A percentile compares a stretch with the other conserved stretches of the same genome.
These are phyloP conservation scores for Naematelia aurantialba DNA, from an alignment of 768 basidiomycete genomes.

Conservation along the genomic window DNA sequence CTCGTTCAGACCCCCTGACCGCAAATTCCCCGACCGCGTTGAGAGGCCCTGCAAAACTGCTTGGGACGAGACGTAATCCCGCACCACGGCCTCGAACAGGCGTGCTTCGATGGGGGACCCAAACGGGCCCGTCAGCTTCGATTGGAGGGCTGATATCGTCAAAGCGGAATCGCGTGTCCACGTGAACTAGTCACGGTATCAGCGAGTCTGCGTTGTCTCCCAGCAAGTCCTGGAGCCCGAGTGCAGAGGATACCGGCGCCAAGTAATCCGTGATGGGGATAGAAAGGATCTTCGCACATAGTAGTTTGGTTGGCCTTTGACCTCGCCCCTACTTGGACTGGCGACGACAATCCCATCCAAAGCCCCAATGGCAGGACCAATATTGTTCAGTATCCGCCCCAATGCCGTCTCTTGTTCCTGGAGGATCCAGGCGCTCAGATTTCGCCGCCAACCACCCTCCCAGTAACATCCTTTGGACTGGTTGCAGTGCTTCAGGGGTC, in stretches of 20 bases:
- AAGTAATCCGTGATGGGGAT: neutral
- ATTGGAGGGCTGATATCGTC: slow-evolving; percentile 37
- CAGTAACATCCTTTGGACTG: too few species aligned
- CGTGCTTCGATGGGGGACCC: slow-evolving; percentile 14
- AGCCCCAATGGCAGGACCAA: slow-evolving; percentile 47
- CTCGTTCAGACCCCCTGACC: slow-evolving; percentile 47
- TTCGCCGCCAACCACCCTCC: too few species aligned
- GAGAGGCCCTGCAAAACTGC: slow-evolving; percentile 32
- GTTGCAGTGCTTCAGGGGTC: too few species aligned
- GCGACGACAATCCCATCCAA: slow-evolving; percentile 49
- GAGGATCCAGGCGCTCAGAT: slow-evolving; percentile 2
- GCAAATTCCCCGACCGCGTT: slow-evolving; percentile 43
- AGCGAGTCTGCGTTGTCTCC: neutral
- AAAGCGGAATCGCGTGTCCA: slow-evolving; percentile 49
- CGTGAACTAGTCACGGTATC: slow-evolving; percentile 42
- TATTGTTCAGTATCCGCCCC: slow-evolving; percentile 36
- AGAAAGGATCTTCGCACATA: slow-evolving; percentile 25
- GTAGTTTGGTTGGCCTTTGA: slow-evolving; percentile 45
- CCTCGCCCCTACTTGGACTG: slow-evolving; percentile 38
- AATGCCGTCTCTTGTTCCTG: slow-evolving; percentile 23
- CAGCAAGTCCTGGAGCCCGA: too few species aligned
- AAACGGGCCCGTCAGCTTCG: slow-evolving; percentile 21
- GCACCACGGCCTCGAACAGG: slow-evolving; percentile 31
- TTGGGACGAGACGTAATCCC: slow-evolving; percentile 41
- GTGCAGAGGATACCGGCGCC: too few species aligned